Evolutionary conservation across 2,329 filamentous ascomycete genomes (phyloP).

Genomic region (Microsporum ferrugineum): DNA sequence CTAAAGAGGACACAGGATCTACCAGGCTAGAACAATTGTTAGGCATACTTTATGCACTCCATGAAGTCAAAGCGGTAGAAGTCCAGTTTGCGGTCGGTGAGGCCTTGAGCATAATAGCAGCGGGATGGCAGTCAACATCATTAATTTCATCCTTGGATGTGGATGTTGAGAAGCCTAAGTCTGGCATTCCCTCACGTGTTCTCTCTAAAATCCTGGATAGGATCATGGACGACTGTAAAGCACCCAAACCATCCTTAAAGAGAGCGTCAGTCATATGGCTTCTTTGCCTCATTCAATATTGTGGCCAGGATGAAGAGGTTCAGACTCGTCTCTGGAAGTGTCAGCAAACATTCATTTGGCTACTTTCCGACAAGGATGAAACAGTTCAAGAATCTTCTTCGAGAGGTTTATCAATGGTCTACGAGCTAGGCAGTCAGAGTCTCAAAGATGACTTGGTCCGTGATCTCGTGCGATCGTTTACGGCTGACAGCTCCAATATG

Average conservation of each 20-base stretch:
- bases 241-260: conserved; percentile 75
- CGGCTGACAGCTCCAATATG: conserved; percentile 51
- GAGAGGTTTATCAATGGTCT: conserved; percentile 79
- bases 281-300: conserved; percentile 81
- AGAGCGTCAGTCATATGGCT: conserved; percentile 95
- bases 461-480: conserved; percentile 82
- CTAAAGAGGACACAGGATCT: conserved; percentile 25
- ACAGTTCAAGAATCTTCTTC: conserved; percentile 93
- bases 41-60: conserved; percentile 59
- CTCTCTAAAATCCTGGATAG: conserved; percentile 54
- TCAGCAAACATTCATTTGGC: conserved; percentile 76
- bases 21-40: conserved; percentile 42
- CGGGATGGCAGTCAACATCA: conserved; percentile 72
- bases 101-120: conserved; percentile 65
- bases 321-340: conserved; percentile 64
- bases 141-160: conserved; percentile 67
- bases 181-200: conserved; percentile 27
- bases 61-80: conserved; percentile 76
- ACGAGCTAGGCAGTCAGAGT: conserved; percentile 74
- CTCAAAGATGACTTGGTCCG: conserved; percentile 74
- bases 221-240: conserved; percentile 64
- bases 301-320: conserved; percentile 64
- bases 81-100: conserved; percentile 86
- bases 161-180: conserved; percentile 41
- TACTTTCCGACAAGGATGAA: conserved; percentile 80